phyloP scores from a whole-genome alignment of 192 early-diverging fungal genomes.

The Umbelopsis isabellina region DNA sequence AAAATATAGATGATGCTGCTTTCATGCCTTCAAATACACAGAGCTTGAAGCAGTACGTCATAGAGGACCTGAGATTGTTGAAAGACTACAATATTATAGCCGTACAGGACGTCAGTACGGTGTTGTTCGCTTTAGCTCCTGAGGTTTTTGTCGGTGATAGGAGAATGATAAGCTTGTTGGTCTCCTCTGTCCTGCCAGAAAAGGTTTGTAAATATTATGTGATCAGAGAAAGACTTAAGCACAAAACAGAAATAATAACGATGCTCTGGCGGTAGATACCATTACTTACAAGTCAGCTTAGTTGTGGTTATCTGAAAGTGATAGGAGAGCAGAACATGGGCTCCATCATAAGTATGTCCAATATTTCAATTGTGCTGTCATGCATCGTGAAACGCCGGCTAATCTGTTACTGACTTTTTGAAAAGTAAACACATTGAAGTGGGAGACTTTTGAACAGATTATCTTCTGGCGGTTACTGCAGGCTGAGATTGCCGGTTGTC shows the following conservation, averaged over 20 bases:
- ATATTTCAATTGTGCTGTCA: not conserved
- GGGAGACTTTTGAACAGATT: conserved; percentile 17
- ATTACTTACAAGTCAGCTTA: not conserved
- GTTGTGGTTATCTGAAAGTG: not conserved
- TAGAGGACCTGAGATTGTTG: not conserved
- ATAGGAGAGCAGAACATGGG: not conserved
- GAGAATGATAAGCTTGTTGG: not conserved
- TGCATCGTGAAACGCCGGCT: too few species aligned
- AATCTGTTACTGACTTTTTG: too few species aligned
- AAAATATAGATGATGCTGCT: too few species aligned
- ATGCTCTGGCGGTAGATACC: not conserved
- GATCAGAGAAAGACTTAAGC: not conserved
- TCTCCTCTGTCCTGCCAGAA: conserved; percentile 1
- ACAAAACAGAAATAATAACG: not conserved
- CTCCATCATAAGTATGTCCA: not conserved
- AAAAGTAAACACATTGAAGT: not conserved
- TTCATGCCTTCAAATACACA: not conserved
- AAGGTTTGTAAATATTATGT: not conserved
- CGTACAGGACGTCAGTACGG: not conserved
- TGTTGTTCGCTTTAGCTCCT: not conserved
- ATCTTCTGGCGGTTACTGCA: conserved; percentile 14
- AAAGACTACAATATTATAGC: not conserved
- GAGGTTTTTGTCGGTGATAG: not conserved
- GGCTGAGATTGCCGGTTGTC: not conserved
- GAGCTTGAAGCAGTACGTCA: not conserved